Base-by-base conservation (phyloP, 169 alveolate species). In the Plasmodium reichenowi region DNA sequence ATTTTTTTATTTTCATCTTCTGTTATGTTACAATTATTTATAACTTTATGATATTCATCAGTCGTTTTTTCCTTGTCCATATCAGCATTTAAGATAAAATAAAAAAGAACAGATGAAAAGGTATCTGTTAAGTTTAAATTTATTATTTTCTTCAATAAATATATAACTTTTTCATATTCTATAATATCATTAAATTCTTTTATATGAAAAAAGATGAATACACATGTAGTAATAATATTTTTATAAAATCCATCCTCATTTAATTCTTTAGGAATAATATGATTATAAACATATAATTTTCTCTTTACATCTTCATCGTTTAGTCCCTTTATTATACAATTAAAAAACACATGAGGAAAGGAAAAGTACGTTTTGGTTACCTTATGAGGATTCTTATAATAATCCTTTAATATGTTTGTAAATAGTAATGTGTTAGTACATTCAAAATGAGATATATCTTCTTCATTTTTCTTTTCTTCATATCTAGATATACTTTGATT, bases 241-340 rank as follows among this genome's bases (percentile, higher is more conserved):
- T 66, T 78, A 20, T 67, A 59, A 64, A 78, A 78, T 24, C 78
- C 78, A 5, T 78, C 68, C 3, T 78, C 89, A 52, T 59, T 66
- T 43, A 78, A 66, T 66, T 47, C 60, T 13, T 45, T 15, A 7
- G 89, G 89, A 26, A 78, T 78, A 2, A 78, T 64, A 26, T 78
- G 78, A 54, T 66, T 54, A 78, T 78, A 78, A 4, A 78, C 52
- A 5, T 78, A 54, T 48, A 78, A 15, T 10, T 78, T 78, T 26
- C 89, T 78, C 43, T 32, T 67, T 66, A 48, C 72, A 45, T 78
- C 71, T n/a, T 66, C 43, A 59, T 50, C 32, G 6, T 67, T 50
- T 66, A 32, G 17, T 59, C 78, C 78, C n/a, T 66, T 52, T 22
- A 64, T 59, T 64, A 78, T 78, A 29, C 89, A 78, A 26, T 64